Conservation (phyloP, 331 rosid species). For the Phaseolus coccineus region DNA sequence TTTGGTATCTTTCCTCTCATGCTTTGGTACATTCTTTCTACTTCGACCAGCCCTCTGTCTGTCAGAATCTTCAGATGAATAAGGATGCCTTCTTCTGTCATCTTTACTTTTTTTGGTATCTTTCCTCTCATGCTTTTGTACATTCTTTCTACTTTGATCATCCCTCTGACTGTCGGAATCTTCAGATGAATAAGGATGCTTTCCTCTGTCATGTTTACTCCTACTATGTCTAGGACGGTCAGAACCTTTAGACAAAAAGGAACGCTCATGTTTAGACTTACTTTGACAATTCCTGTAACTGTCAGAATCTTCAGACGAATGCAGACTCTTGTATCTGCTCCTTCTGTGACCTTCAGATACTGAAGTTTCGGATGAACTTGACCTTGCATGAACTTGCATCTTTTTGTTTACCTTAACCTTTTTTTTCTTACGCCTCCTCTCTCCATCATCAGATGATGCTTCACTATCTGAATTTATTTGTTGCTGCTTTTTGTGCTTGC, state of each 20-base stretch:
- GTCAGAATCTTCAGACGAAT: constrained; percentile 60
- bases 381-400: constrained; percentile 50
- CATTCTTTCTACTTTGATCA: constrained; percentile 42
- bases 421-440: constrained; percentile 52
- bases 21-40: constrained; percentile 46
- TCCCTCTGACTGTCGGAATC: constrained; percentile 49
- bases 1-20: constrained; percentile 46
- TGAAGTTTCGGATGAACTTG: constrained; percentile 64
- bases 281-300: constrained; percentile 32
- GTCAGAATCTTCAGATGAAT: constrained; percentile 53
- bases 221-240: constrained; percentile 33
- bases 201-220: constrained; percentile 49
- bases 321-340: constrained; percentile 49
- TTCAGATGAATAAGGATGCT: constrained; percentile 44
- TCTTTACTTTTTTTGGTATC: constrained; percentile 46
- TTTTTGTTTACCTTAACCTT: constrained; percentile 54
- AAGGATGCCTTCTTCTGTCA: constrained; percentile 43
- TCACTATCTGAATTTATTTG: constrained; percentile 54
- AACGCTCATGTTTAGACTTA: constrained; percentile 37
- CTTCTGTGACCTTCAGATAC: constrained; percentile 52
- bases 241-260: constrained; percentile 39
- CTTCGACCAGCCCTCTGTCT: constrained; percentile 34
- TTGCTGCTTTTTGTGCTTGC: constrained; percentile 58
- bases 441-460: constrained; percentile 57
- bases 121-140: constrained; percentile 43